Conservation (phyloP, 1,284 basidiomycete species). For the Moesziomyces sp. region DNA sequence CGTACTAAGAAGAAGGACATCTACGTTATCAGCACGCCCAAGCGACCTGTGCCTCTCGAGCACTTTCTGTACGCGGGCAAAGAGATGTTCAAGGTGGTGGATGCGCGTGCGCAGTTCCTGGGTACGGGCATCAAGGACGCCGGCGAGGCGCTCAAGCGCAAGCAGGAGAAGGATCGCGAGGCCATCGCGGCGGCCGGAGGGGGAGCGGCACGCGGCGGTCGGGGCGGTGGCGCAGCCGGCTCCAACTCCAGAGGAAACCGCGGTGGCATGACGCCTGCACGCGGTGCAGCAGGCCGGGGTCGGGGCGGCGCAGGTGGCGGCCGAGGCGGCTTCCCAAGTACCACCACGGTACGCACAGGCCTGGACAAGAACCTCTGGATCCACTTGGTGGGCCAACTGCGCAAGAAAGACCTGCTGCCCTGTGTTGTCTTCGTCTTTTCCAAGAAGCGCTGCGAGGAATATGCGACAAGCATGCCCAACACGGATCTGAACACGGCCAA, state of each 20-base stretch:
- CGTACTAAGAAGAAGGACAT: constrained; percentile 99
- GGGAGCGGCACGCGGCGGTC: constrained; percentile 74
- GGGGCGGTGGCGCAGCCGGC: constrained; percentile 52
- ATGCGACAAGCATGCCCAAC: constrained; percentile 88
- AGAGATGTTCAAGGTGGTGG: constrained; percentile 91
- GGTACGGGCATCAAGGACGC: constrained; percentile 76
- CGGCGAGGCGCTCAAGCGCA: constrained; percentile 84
- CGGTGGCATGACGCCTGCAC: constrained; percentile 42
- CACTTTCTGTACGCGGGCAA: constrained; percentile 95
- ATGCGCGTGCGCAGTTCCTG: constrained; percentile 80
- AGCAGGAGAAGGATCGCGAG: constrained; percentile 97
- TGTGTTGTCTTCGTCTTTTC: constrained; percentile 98
- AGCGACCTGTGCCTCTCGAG: constrained; percentile 95
- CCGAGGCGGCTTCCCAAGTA: constrained; percentile 66
- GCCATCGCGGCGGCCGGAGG: constrained; percentile 79
- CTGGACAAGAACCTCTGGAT: constrained; percentile 93
- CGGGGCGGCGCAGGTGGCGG: constrained; percentile 71
- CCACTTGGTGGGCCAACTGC: constrained; percentile 85
- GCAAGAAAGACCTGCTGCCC: constrained; percentile 86
- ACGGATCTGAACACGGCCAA: constrained; percentile 83
- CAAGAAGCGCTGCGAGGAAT: constrained; percentile 96
- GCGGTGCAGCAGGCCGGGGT: constrained; percentile 68
- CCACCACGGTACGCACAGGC: constrained; percentile 65
- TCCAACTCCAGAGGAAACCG: constrained; percentile 43
- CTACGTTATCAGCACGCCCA: constrained; percentile 96